These are phyloP conservation scores for Leccinum disarticulatum DNA, from an alignment of 768 basidiomycete species.

Conservation along the genomic window DNA sequence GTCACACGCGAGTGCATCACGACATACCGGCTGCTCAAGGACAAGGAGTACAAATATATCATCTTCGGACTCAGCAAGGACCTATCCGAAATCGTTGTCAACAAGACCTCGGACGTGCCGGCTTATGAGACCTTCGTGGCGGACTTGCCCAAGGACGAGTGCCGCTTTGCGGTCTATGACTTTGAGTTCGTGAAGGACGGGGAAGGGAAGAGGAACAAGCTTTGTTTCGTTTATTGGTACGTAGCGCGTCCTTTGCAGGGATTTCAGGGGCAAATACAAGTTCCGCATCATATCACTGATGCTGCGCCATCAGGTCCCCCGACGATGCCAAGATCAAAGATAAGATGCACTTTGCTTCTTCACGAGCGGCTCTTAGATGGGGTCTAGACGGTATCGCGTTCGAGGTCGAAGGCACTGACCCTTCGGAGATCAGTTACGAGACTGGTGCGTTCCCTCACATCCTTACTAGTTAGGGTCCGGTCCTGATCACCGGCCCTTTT, in stretches of 20 bases:
- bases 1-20: too few species aligned
- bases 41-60: too few species aligned
- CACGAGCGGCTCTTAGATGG: constrained; percentile 74
- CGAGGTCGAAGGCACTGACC: constrained; percentile 87
- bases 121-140: constrained; percentile 59
- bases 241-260: constrained; percentile 30
- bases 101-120: constrained; percentile 44
- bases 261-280: too few species aligned
- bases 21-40: too few species aligned
- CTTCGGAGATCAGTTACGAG: constrained; percentile 67
- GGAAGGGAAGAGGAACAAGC: constrained; percentile 70
- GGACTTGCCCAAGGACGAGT: constrained; percentile 71
- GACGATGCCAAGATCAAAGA: constrained; percentile 80
- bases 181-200: constrained; percentile 75
- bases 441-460: constrained; percentile 46
- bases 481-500: background rate
- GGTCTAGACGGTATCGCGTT: constrained; percentile 70
- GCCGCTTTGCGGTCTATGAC: constrained; percentile 90
- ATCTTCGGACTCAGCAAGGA: too few species aligned
- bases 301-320: constrained; percentile 63
- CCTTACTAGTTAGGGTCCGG: background rate
- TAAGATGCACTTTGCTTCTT: constrained; percentile 96
- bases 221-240: constrained; percentile 82
- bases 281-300: background rate
- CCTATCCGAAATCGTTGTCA: too few species aligned